A percentile compares a stretch with the other conserved stretches of the same genome.
Conservation (phyloP, 2,329 filamentous ascomycete genomes). For the Incumbomyces delicatus region DNA sequence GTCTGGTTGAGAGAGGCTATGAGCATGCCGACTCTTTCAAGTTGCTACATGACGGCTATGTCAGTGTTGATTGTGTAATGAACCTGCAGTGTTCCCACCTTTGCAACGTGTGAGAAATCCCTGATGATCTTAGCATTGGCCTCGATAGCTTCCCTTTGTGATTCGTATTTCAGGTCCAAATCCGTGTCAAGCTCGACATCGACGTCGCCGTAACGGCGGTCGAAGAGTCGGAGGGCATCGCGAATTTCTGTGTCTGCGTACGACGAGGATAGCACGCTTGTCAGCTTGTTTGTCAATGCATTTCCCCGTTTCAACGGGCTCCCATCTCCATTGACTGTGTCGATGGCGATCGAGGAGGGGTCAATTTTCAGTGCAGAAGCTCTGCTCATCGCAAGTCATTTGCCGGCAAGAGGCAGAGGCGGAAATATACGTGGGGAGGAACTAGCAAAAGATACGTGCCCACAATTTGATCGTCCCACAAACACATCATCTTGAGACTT, state of each 20-base stretch:
- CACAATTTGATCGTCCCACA: too few relatives aligned
- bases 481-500: too few relatives aligned
- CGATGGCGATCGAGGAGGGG: neutral
- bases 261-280: conserved; percentile 76
- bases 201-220: conserved; percentile 61
- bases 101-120: conserved; percentile 81
- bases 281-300: conserved; percentile 71
- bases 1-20: conserved; percentile 69
- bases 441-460: too few relatives aligned
- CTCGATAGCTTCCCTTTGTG: conserved; percentile 81
- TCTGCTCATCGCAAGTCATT: neutral
- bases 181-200: conserved; percentile 68
- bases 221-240: conserved; percentile 69
- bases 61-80: neutral
- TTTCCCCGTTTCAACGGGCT: conserved; percentile 30
- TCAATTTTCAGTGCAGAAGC: neutral
- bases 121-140: conserved; percentile 56
- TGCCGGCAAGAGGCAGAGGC: too few relatives aligned
- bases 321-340: conserved; percentile 2
- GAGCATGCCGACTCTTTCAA: conserved; percentile 70
- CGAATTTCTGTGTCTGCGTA: conserved; percentile 89
- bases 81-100: conserved; percentile 45
- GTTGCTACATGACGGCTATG: conserved; percentile 53
- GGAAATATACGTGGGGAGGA: too few relatives aligned
- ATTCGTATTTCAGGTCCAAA: conserved; percentile 55